Evolutionary conservation across 2,329 filamentous ascomycete genomes (phyloP), one percentile per base, ranked within the genome.

Genomic region (Claviceps spartinae): DNA sequence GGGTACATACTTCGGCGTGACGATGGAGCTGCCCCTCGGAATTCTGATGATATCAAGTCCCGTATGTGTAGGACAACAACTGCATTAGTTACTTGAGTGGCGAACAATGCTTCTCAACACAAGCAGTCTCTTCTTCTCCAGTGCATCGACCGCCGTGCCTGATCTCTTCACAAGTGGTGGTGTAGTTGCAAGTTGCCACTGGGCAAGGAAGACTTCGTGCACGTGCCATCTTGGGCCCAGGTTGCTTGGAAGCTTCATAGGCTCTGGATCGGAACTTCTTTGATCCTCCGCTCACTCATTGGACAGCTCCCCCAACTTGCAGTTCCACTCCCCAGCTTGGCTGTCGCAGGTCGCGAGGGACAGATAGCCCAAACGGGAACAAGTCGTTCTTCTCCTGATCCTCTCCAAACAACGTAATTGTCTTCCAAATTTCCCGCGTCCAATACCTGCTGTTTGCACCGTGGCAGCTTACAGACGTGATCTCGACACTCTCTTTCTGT

Each of bases 281-380:
- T 57, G 14, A 45, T 49, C 52, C 60, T 43, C 49, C 22, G 41
- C 24, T 9, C 14, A 45, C 30, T 37, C 38, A 62, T 60, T 60
- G 58, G 60, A 47, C 46, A 14, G 36, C 52, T 40, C 42, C 37
- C 37, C 38, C 38, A 37, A 16, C 14, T 44, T n/a, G 20, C 34
- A 41, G 49, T 51, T 54, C 54, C 57, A 22, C 22, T 51, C 47
- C 45, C 45, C 48, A 53, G 47, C 49, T 49, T 48, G 51, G 24
- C 24, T 24, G 41, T 41, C 42, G 20, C 51, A 47, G 52, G 52
- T 47, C 55, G 57, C 54, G 49, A 57, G 52, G 57, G 64, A 64
- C 63, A 66, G 61, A 61, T 66, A 61, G 60, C 63, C 64, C 57
- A 59, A 60, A 62, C 59, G 60, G 59, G 60, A 55, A 63, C 43